These are phyloP conservation scores for Pichia cactophila DNA, from an alignment of 1,139 yeast genomes.

Conservation along the genomic window DNA sequence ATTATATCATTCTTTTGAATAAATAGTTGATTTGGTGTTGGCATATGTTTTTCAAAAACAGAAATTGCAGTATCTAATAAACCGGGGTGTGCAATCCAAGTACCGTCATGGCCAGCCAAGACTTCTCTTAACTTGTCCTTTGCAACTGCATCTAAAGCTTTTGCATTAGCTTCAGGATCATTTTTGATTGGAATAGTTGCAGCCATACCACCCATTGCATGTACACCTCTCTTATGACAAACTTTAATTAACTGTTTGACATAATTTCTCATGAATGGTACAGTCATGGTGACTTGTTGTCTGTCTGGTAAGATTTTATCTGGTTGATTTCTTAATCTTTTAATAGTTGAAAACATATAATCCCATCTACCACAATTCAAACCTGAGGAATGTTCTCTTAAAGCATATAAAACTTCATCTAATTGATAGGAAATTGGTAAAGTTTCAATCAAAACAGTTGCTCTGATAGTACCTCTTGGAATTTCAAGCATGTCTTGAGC, in stretches of 20 bases:
- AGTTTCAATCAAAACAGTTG: conserved; percentile 64
- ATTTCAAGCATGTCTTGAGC: conserved; percentile 61
- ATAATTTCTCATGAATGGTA: conserved; percentile 69
- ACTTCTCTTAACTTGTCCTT: conserved; percentile 69
- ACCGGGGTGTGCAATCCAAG: conserved; percentile 87
- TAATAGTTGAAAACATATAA: conserved; percentile 62
- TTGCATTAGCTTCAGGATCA: conserved; percentile 50
- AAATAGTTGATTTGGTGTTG: conserved; percentile 73
- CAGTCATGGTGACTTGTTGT: conserved; percentile 68
- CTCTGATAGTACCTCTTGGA: conserved; percentile 65
- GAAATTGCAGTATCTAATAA: conserved; percentile 67
- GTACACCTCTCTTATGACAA: conserved; percentile 66
- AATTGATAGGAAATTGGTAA: conserved; percentile 68
- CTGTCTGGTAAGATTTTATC: conserved; percentile 62
- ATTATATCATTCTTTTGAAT: conserved; percentile 34
- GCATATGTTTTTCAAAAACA: conserved; percentile 70
- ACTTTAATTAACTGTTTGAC: conserved; percentile 59
- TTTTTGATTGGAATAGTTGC: conserved; percentile 74
- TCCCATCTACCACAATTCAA: conserved; percentile 76
- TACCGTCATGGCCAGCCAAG: conserved; percentile 72
- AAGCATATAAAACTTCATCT: conserved; percentile 64
- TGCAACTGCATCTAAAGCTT: conserved; percentile 59
- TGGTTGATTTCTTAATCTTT: conserved; percentile 52
- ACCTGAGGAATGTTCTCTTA: conserved; percentile 61
- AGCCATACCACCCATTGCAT: conserved; percentile 83